These are phyloP conservation scores for Globisporangium recalcitrans DNA, from an alignment of 352 stramenopile species.

Conservation along the genomic window DNA sequence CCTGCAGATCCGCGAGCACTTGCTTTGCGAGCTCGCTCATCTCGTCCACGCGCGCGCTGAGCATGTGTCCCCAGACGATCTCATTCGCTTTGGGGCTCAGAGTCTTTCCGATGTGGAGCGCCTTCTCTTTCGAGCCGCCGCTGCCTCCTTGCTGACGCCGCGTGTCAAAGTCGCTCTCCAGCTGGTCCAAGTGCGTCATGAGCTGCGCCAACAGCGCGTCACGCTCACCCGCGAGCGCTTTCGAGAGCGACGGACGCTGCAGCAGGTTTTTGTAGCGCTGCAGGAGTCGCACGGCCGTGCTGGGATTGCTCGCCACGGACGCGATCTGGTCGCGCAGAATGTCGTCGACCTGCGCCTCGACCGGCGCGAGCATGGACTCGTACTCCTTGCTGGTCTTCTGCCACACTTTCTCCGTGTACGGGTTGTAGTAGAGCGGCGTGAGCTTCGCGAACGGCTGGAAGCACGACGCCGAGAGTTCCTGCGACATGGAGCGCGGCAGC, in stretches of 20 bases:
- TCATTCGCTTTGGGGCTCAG: slow-evolving; percentile 78
- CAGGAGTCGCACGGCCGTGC: slow-evolving; percentile 72
- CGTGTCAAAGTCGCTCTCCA: slow-evolving; percentile 84
- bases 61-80: slow-evolving; percentile 81
- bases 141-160: slow-evolving; percentile 24
- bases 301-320: slow-evolving; percentile 47
- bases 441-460: slow-evolving; percentile 69
- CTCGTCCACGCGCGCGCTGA: slow-evolving; percentile 52
- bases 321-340: slow-evolving; percentile 79
- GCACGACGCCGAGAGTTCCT: slow-evolving; percentile 38
- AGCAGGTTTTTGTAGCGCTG: slow-evolving; percentile 86
- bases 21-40: slow-evolving; percentile 42
- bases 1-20: slow-evolving; percentile 63
- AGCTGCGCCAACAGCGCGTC: slow-evolving; percentile 87
- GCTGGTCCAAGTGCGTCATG: slow-evolving; percentile 77
- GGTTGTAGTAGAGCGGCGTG: slow-evolving; percentile 85
- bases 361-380: slow-evolving; percentile 69
- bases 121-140: slow-evolving; percentile 19
- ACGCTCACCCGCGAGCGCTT: slow-evolving; percentile 71
- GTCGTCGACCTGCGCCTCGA: slow-evolving; percentile 78
- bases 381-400: slow-evolving; percentile 63
- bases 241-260: slow-evolving; percentile 65
- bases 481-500: slow-evolving; percentile 36
- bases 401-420: slow-evolving; percentile 88
- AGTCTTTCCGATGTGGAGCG: slow-evolving; percentile 71